phyloP scores from a whole-genome alignment of 1,139 yeast species.

The Pichia sp. region DNA sequence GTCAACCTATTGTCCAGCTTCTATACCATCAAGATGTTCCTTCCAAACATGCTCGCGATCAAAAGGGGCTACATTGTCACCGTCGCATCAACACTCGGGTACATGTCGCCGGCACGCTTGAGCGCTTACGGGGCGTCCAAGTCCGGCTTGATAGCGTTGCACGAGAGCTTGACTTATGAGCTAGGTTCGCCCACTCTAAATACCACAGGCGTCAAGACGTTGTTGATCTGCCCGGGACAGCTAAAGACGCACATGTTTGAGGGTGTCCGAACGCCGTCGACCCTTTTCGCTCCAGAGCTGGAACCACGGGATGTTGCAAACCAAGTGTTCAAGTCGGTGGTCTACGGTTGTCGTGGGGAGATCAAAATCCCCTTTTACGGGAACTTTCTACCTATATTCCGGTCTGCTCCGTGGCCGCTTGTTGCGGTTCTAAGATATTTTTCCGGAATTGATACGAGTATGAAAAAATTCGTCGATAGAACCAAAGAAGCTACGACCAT shows the following conservation, averaged over 20 bases:
- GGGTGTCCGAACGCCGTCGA: slow-evolving; percentile 67
- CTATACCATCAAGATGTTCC: slow-evolving; percentile 61
- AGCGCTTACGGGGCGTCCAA: slow-evolving; percentile 88
- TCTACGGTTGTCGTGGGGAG: slow-evolving; percentile 62
- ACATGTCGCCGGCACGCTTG: slow-evolving; percentile 75
- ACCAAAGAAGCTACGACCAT: slow-evolving; percentile 5
- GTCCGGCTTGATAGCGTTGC: slow-evolving; percentile 78
- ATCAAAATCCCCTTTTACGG: slow-evolving; percentile 74
- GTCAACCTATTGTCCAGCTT: slow-evolving; percentile 69
- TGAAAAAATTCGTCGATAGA: slow-evolving; percentile 37
- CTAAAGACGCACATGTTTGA: slow-evolving; percentile 66
- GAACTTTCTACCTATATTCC: slow-evolving; percentile 61
- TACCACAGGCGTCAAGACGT: slow-evolving; percentile 57
- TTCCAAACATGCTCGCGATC: slow-evolving; percentile 64
- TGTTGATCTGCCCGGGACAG: slow-evolving; percentile 86
- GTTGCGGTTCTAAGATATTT: slow-evolving; percentile 48
- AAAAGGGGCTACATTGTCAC: slow-evolving; percentile 75
- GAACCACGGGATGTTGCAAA: slow-evolving; percentile 63
- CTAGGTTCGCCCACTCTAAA: slow-evolving; percentile 49
- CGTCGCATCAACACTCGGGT: slow-evolving; percentile 78
- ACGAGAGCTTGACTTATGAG: slow-evolving; percentile 75
- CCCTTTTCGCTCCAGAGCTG: slow-evolving; percentile 73
- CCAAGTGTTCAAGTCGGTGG: slow-evolving; percentile 51
- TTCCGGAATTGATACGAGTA: slow-evolving; percentile 62
- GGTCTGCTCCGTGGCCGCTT: slow-evolving; percentile 71